These are phyloP conservation scores for Curvularia eragrostidis DNA, from an alignment of 2,329 filamentous ascomycete species.

Conservation along the genomic window DNA sequence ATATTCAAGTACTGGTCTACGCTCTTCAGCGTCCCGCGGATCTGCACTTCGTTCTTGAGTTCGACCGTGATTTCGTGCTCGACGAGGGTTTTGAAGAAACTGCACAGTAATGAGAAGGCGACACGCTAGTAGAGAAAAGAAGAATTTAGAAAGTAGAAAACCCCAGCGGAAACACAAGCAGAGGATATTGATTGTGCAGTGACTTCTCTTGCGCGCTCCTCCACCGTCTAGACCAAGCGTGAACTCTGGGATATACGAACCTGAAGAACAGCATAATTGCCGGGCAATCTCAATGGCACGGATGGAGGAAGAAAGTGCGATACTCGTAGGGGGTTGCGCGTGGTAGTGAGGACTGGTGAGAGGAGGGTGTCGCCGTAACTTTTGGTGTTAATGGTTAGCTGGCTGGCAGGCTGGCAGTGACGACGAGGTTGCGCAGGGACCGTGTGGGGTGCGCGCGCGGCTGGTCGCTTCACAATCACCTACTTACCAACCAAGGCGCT, in stretches of 20 bases:
- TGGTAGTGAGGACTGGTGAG: neutral
- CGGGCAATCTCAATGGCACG: neutral
- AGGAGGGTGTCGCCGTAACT: conserved; percentile 11
- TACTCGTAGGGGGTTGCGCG: too few relatives aligned
- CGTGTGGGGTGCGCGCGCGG: conserved; percentile 28
- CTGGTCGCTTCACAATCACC: neutral
- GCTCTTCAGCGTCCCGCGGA: conserved; percentile 92
- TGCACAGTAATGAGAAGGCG: conserved; percentile 8
- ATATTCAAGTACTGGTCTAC: conserved; percentile 99
- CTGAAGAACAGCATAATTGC: conserved; percentile 62
- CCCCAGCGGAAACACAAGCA: too few relatives aligned
- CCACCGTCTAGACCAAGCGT: neutral
- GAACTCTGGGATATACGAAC: conserved; percentile 39
- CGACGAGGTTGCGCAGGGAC: conserved; percentile 26
- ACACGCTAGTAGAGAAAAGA: neutral
- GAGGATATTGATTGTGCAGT: neutral
- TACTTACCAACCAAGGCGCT: neutral
- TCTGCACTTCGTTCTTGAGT: conserved; percentile 98
- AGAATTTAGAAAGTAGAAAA: neutral
- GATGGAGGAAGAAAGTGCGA: too few relatives aligned
- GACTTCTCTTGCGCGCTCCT: neutral
- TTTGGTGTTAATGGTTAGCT: neutral
- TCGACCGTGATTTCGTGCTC: conserved; percentile 97
- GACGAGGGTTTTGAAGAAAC: conserved; percentile 98
- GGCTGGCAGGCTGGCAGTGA: conserved; percentile 2